phyloP scores from a whole-genome alignment of 495 filamentous ascomycete species.

The Podospora appendiculata region DNA sequence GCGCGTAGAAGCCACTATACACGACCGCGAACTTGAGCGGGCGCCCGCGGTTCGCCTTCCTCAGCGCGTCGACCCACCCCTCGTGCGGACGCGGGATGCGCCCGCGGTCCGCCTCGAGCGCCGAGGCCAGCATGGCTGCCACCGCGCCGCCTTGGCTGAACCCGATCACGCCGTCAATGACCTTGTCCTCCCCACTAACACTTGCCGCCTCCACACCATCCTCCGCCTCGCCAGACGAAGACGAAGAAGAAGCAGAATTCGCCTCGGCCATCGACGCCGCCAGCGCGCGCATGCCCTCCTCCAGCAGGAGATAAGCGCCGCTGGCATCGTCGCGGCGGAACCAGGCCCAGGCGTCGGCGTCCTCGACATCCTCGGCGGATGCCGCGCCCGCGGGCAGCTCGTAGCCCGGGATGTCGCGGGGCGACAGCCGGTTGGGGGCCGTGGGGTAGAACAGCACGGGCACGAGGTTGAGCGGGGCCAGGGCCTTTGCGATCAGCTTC shows the following conservation, averaged over 20 bases:
- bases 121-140: slow-evolving; percentile 50
- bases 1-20: slow-evolving; percentile 73
- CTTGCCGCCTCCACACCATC: neutral
- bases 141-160: slow-evolving; percentile 65
- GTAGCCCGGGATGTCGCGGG: slow-evolving; percentile 67
- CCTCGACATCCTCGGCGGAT: slow-evolving; percentile 22
- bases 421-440: slow-evolving; percentile 50
- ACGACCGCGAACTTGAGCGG: slow-evolving; percentile 69
- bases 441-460: slow-evolving; percentile 56
- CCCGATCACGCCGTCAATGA: slow-evolving; percentile 64
- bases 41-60: slow-evolving; percentile 42
- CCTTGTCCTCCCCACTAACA: neutral
- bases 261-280: slow-evolving; percentile 42
- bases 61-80: slow-evolving; percentile 28
- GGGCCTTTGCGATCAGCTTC: slow-evolving; percentile 68
- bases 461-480: slow-evolving; percentile 49
- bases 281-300: slow-evolving; percentile 52
- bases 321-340: slow-evolving; percentile 59
- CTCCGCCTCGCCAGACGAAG: neutral
- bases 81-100: slow-evolving; percentile 32
- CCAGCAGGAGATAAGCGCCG: slow-evolving; percentile 56
- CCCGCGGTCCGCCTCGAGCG: slow-evolving; percentile 56
- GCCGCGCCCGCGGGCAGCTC: slow-evolving; percentile 20
- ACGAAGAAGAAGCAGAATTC: neutral
- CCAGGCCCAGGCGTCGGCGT: slow-evolving; percentile 73